Base-by-base conservation (phyloP, 768 basidiomycete species). In the Coprinopsis strossmayeri region DNA sequence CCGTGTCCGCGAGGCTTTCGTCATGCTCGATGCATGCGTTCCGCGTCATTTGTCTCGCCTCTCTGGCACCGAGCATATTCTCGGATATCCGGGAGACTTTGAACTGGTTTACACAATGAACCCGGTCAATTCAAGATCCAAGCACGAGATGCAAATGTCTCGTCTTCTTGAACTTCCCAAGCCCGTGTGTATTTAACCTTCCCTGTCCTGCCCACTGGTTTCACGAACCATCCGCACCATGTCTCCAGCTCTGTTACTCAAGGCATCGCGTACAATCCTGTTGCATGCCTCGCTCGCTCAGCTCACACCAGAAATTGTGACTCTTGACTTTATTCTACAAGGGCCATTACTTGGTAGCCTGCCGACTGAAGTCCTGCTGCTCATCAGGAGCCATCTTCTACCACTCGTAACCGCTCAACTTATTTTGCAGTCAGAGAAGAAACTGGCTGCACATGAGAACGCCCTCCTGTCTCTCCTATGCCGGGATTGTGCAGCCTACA, bases 251-350 rank as follows among this genome's bases (percentile, higher is more conserved):
- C 24, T 56, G 40, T 52, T 59, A 5, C 50, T 77, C 46, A 61
- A 51, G 46, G 67, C 65, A 1, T 69, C 74, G 27, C 70, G 68
- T 49, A 70, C 70, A 0, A 64, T 67, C 3, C 70, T 82, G 41
- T 66, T 73, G 53, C 79, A 82, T 51, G 71, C 79, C 15, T 60
- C 73, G 45, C 75, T 82, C 52, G 74, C 79, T 15, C 55, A 67
- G 48, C 48, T 74, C 20, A 76, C 79, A 32, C 70, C 70, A 7
- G 63, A 76, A 57, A 56, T 80, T 55, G 63, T 60, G 40, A 64
- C 72, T 12, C 53, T 77, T 48, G 74, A 77, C 54, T 52, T 59
- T 3, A 59, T 71, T 55, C 68, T 74, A 43, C 57, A 43, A 13
- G 37, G 44, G 13, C 52, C 57, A 3, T 49, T 42, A 18, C 50